These are phyloP conservation scores for Clarkia xantiana DNA, from an alignment of 345 rosid genomes.

Conservation along the genomic window DNA sequence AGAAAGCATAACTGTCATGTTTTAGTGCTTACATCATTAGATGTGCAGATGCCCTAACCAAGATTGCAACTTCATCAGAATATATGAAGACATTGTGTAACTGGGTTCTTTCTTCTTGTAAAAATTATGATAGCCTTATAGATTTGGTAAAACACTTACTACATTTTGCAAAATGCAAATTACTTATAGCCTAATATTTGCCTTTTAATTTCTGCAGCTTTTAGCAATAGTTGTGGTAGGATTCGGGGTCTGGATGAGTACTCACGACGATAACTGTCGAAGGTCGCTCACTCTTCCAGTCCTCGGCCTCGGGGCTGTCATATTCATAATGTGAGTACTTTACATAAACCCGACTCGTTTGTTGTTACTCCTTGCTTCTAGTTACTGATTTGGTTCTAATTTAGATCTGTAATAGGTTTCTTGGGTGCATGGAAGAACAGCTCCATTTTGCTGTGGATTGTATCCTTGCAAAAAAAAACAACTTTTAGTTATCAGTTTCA, in stretches of 20 bases:
- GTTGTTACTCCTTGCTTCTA: conserved; percentile 1
- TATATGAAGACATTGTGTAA: no score
- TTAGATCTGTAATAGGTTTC: conserved; percentile 85
- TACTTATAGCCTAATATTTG: no score
- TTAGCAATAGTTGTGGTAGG: conserved; percentile 55
- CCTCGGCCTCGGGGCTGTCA: conserved; percentile 64
- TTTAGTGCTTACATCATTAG: no score
- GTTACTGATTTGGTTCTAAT: conserved; percentile 5
- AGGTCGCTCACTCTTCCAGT: conserved; percentile 79
- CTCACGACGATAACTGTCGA: conserved; percentile 72
- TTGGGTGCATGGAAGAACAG: conserved; percentile 75
- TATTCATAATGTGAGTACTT: conserved; percentile 50
- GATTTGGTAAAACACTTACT: no score
- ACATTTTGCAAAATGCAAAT: no score
- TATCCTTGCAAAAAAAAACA: conserved; percentile 40
- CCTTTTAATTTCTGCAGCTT: conserved; percentile 31
- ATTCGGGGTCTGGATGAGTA: conserved; percentile 94
- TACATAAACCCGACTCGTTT: neutral
- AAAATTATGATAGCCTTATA: no score
- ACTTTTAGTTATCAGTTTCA: neutral
- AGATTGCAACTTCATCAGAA: no score
- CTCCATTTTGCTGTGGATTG: conserved; percentile 74
- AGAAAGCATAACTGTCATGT: no score
- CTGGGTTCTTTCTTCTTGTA: no score
- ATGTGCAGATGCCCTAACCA: no score